These are phyloP conservation scores for Rhizomucor pusillus DNA, from an alignment of 371 early-diverging fungal species.

Conservation along the genomic window DNA sequence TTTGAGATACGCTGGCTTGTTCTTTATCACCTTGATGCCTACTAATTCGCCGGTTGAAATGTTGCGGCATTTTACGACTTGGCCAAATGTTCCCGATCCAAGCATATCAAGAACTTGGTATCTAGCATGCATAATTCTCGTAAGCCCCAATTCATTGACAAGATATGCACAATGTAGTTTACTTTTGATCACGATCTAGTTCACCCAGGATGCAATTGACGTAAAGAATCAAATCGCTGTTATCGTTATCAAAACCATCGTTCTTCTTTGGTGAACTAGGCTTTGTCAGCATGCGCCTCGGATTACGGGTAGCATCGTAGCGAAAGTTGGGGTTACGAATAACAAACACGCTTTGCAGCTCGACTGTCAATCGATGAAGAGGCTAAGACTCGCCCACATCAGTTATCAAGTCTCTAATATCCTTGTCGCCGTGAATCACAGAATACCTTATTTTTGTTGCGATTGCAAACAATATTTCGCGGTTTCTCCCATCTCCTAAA, in stretches of 20 bases:
- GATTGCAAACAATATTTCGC: too few species aligned
- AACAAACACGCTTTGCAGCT: slow-evolving; percentile 66
- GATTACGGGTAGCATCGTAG: slow-evolving; percentile 74
- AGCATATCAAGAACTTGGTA: slow-evolving; percentile 88
- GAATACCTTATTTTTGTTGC: too few species aligned
- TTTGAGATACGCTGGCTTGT: slow-evolving; percentile 91
- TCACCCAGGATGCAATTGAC: slow-evolving; percentile 74
- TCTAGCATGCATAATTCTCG: too few species aligned
- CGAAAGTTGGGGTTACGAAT: slow-evolving; percentile 73
- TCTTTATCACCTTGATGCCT: slow-evolving; percentile 98
- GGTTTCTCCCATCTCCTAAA: too few species aligned
- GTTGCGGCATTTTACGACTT: slow-evolving; percentile 95
- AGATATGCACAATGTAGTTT: too few species aligned
- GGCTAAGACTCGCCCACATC: neutral
- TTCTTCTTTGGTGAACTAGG: slow-evolving; percentile 83
- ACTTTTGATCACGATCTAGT: neutral
- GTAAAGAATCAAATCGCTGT: slow-evolving; percentile 91
- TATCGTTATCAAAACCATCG: slow-evolving; percentile 90
- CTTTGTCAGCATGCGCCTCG: slow-evolving; percentile 92
- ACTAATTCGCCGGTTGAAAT: slow-evolving; percentile 80
- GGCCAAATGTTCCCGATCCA: slow-evolving; percentile 99
- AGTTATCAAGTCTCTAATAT: too few species aligned
- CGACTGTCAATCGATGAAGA: slow-evolving; percentile 43
- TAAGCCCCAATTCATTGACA: too few species aligned
- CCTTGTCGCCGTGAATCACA: too few species aligned